A percentile compares a stretch with the other conserved stretches of the same genome.
phyloP scores from a whole-genome alignment of 805 yeast species.

The Yarrowia keelungensis region DNA sequence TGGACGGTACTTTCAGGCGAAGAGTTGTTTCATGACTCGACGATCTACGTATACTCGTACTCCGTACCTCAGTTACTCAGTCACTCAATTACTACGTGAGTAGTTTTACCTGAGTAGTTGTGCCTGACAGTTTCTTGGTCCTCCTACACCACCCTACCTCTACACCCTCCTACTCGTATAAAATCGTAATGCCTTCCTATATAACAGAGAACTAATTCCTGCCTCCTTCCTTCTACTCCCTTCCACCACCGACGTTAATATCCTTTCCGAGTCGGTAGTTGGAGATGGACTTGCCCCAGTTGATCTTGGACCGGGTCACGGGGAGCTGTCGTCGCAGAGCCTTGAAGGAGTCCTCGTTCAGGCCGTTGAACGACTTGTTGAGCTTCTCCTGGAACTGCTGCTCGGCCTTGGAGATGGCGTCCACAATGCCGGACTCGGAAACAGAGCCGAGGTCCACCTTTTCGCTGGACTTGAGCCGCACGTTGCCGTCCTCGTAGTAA shows the following conservation, averaged over 20 bases:
- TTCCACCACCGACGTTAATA: slow-evolving; percentile 38
- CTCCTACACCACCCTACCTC: too few species aligned
- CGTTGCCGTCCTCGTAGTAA: slow-evolving; percentile 96
- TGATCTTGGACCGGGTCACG: slow-evolving; percentile 85
- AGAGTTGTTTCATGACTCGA: too few species aligned
- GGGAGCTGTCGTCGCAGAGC: slow-evolving; percentile 89
- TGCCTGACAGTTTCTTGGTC: too few species aligned
- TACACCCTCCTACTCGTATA: not conserved
- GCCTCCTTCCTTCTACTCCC: slow-evolving; percentile 1
- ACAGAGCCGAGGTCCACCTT: slow-evolving; percentile 41
- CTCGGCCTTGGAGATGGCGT: slow-evolving; percentile 64
- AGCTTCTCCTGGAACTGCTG: slow-evolving; percentile 64
- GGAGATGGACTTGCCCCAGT: slow-evolving; percentile 95
- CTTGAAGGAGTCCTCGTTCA: slow-evolving; percentile 85
- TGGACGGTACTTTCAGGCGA: too few species aligned
- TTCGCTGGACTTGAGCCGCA: slow-evolving; percentile 65
- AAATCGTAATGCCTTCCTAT: slow-evolving; percentile 1
- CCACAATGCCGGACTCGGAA: slow-evolving; percentile 49
- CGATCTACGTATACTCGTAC: too few species aligned
- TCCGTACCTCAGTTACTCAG: too few species aligned
- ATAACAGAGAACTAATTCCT: not conserved
- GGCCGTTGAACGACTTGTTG: slow-evolving; percentile 66
- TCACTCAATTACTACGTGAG: too few species aligned
- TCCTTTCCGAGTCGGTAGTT: slow-evolving; percentile 77
- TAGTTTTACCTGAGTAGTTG: too few species aligned